A percentile compares a stretch with the other conserved stretches of the same genome.
Conservation (phyloP, 2,329 filamentous ascomycete genomes). For the Beauveria bassiana region DNA sequence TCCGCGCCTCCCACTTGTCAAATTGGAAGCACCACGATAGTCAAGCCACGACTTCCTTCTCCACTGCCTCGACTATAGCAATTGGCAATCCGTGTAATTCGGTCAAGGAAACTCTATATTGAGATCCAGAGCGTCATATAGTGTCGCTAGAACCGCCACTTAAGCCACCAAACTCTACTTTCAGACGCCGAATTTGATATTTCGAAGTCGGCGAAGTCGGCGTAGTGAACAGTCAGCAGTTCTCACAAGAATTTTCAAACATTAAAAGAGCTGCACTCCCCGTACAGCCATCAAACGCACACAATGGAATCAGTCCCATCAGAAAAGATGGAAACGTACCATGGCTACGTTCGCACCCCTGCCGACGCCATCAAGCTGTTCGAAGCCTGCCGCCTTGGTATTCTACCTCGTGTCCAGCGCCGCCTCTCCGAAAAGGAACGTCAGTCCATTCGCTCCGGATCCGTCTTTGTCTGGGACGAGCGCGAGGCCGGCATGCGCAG, state of each 20-base stretch:
- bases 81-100: neutral
- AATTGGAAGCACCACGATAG: neutral
- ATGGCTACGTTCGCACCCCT: constrained; percentile 91
- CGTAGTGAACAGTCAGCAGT: no score
- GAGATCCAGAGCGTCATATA: neutral
- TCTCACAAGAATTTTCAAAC: no score
- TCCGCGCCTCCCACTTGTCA: neutral
- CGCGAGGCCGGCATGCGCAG: constrained; percentile 94
- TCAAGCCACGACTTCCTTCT: neutral
- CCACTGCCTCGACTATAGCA: constrained; percentile 3
- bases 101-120: neutral
- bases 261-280: neutral
- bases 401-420: constrained; percentile 85
- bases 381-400: constrained; percentile 84
- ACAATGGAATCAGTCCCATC: constrained; percentile 14
- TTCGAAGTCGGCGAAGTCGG: no score
- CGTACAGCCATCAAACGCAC: neutral
- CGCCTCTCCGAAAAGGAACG: constrained; percentile 94
- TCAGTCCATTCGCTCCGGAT: constrained; percentile 91
- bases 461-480: constrained; percentile 99
- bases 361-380: constrained; percentile 97
- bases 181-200: no score
- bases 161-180: no score
- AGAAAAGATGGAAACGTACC: constrained; percentile 83
- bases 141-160: no score